Evolutionary conservation across 108 stramenopile genomes (phyloP).

Genomic region (Ochromonas danica): DNA sequence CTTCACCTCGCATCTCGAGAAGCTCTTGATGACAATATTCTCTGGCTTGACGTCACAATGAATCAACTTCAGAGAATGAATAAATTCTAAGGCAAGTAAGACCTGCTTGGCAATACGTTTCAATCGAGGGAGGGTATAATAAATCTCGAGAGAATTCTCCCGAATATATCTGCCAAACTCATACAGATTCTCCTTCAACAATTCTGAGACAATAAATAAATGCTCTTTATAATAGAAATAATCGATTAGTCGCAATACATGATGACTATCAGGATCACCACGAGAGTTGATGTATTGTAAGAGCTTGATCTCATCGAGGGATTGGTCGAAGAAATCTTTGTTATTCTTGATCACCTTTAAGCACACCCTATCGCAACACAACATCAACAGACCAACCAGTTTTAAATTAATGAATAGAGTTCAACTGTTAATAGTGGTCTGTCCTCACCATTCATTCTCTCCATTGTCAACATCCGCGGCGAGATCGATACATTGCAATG

Average conservation of each 20-base stretch:
- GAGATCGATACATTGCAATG: slow-evolving; percentile 82
- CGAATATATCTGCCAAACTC: slow-evolving; percentile 77
- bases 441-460: slow-evolving; percentile 1
- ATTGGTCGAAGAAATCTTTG: slow-evolving; percentile 98
- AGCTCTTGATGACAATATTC: slow-evolving; percentile 80
- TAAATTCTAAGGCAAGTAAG: slow-evolving; percentile 81
- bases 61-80: slow-evolving; percentile 80
- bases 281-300: slow-evolving; percentile 66
- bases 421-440: no score
- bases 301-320: slow-evolving; percentile 95
- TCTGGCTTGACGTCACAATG: slow-evolving; percentile 99
- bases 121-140: slow-evolving; percentile 84
- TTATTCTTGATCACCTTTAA: slow-evolving; percentile 87
- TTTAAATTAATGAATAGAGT: no score
- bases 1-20: slow-evolving; percentile 65
- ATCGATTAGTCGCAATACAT: slow-evolving; percentile 82
- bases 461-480: background rate
- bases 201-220: slow-evolving; percentile 91
- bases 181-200: slow-evolving; percentile 90
- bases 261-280: slow-evolving; percentile 69
- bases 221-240: slow-evolving; percentile 97
- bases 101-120: slow-evolving; percentile 75
- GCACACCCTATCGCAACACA: no score
- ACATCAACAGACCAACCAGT: no score
- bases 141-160: slow-evolving; percentile 48